These are phyloP conservation scores for Chiua virens DNA, from an alignment of 768 basidiomycete genomes.

Conservation along the genomic window DNA sequence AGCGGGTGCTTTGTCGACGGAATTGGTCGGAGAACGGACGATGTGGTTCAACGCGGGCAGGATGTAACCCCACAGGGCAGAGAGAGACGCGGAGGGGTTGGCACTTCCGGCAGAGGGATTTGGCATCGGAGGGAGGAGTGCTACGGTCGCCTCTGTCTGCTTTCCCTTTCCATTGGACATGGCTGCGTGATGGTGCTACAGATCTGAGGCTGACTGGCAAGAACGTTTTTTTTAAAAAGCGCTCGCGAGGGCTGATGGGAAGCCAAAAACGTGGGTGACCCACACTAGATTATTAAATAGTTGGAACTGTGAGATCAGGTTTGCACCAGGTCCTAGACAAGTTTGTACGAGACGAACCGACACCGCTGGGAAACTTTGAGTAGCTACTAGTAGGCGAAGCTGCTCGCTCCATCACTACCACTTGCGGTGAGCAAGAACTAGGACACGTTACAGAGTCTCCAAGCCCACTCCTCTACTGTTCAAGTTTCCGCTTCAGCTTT, in stretches of 20 bases:
- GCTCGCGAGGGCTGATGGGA: slow-evolving; percentile 6
- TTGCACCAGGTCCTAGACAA: not conserved
- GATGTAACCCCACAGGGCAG: slow-evolving; percentile 73
- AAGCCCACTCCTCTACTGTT: not conserved
- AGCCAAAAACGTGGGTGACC: not conserved
- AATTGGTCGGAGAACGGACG: slow-evolving; percentile 65
- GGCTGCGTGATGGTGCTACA: not conserved
- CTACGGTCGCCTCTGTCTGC: slow-evolving; percentile 15
- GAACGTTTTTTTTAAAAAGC: not conserved
- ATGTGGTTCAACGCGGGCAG: slow-evolving; percentile 77
- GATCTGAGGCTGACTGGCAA: not conserved
- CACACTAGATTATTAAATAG: slow-evolving; percentile 5
- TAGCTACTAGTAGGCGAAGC: too few relatives aligned
- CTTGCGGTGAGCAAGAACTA: too few relatives aligned
- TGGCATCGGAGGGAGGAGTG: slow-evolving; percentile 39
- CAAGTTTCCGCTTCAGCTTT: not conserved
- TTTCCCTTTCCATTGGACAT: slow-evolving; percentile 36
- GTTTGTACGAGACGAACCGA: slow-evolving; percentile 9
- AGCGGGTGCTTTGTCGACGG: slow-evolving; percentile 59
- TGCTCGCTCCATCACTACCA: too few relatives aligned
- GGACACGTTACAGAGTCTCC: too few relatives aligned
- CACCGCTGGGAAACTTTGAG: slow-evolving; percentile 6
- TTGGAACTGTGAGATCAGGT: slow-evolving; percentile 1
- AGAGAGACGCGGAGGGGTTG: slow-evolving; percentile 71
- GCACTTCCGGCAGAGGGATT: slow-evolving; percentile 64